phyloP scores from a whole-genome alignment of 495 filamentous ascomycete species.

The Xylaria venustula region DNA sequence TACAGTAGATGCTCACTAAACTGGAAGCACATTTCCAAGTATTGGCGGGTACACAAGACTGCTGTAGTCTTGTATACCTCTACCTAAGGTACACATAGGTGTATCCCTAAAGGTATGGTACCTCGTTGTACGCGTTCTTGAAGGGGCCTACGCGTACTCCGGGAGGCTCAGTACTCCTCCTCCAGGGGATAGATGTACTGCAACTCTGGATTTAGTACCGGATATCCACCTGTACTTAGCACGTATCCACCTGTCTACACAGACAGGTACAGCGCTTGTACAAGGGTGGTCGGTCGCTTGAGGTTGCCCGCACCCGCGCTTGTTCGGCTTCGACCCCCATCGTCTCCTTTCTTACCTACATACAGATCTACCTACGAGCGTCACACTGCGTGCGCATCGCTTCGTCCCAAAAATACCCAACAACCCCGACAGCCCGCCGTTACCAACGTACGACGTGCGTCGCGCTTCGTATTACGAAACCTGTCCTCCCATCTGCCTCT shows the following conservation, averaged over 20 bases:
- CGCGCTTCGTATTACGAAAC: slow-evolving; percentile 7
- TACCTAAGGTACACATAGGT: not conserved
- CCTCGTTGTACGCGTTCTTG: too few species aligned
- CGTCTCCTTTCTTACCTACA: slow-evolving; percentile 12
- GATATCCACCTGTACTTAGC: not conserved
- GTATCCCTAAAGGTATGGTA: not conserved
- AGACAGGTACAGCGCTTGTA: not conserved
- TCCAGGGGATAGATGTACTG: not conserved
- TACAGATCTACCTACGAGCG: slow-evolving; percentile 16
- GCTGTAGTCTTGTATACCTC: not conserved
- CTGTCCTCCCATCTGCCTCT: not conserved
- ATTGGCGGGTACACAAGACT: not conserved
- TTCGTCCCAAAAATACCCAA: slow-evolving; percentile 13
- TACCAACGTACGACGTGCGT: slow-evolving; percentile 3
- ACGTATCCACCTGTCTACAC: not conserved
- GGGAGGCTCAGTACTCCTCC: not conserved
- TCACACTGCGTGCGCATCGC: slow-evolving; percentile 18
- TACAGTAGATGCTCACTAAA: not conserved
- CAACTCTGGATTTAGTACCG: slow-evolving; percentile 7
- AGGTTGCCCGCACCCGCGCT: slow-evolving; percentile 9
- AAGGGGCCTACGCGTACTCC: not conserved
- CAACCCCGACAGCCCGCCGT: not conserved
- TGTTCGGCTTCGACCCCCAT: slow-evolving; percentile 13
- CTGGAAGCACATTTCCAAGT: not conserved
- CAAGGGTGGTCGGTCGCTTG: slow-evolving; percentile 1